These are phyloP conservation scores for Rutidosis leptorrhynchoides DNA, from an alignment of 129 eudicot species.

Conservation along the genomic window DNA sequence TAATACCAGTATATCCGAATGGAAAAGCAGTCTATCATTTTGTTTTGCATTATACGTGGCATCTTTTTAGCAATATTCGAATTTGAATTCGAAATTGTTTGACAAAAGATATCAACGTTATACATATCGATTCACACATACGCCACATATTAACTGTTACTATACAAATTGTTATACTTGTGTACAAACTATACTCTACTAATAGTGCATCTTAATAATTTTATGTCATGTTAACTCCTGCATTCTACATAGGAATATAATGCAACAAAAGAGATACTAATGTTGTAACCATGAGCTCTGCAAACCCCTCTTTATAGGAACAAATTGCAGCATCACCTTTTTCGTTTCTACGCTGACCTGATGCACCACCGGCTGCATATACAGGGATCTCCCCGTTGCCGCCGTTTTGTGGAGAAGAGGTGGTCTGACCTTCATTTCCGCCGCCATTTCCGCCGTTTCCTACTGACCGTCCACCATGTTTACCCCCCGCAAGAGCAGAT, in stretches of 20 bases:
- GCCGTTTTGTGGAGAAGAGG: slow-evolving; percentile 25
- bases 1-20: no score
- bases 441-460: slow-evolving; percentile 1
- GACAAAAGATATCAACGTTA: not conserved
- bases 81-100: no score
- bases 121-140: not conserved
- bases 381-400: slow-evolving; percentile 28
- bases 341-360: slow-evolving; percentile 26
- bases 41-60: no score
- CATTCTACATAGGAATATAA: slow-evolving; percentile 7
- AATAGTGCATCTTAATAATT: not conserved
- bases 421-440: slow-evolving; percentile 9
- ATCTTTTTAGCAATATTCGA: no score
- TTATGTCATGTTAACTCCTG: not conserved
- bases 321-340: slow-evolving; percentile 20
- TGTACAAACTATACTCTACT: not conserved
- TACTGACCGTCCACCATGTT: slow-evolving; percentile 19
- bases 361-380: slow-evolving; percentile 46
- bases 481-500: not conserved
- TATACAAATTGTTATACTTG: not conserved
- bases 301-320: not conserved
- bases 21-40: no score
- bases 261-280: slow-evolving; percentile 19
- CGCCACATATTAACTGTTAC: not conserved
- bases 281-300: slow-evolving; percentile 1